These are phyloP conservation scores for Marchantia paleacea DNA, from an alignment of 225 moss, liverwort and hornwort species.

Conservation along the genomic window DNA sequence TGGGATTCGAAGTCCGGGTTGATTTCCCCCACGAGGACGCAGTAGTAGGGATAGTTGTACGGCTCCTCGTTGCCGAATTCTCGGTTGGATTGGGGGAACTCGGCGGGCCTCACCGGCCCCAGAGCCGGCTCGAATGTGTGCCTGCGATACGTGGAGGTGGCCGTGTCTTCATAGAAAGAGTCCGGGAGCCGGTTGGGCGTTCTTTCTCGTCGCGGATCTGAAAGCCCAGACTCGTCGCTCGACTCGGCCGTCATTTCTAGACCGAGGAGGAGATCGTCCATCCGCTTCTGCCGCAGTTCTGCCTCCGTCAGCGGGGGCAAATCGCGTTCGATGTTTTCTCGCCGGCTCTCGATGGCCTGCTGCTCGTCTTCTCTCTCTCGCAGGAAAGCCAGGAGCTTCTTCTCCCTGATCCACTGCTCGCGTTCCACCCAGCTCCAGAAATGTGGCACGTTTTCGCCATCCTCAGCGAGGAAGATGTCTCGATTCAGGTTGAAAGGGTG, in stretches of 20 bases:
- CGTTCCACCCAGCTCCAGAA: neutral
- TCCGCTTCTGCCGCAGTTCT: no score
- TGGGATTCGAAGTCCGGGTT: neutral
- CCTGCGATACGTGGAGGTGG: neutral
- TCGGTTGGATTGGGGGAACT: neutral
- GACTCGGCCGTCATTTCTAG: neutral
- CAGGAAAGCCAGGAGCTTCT: neutral
- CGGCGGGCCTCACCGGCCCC: neutral
- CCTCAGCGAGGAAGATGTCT: neutral
- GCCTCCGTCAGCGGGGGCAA: no score
- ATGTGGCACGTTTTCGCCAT: neutral
- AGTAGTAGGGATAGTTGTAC: neutral
- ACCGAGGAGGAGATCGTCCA: no score
- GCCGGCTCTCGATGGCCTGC: no score
- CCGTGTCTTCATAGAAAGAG: no score
- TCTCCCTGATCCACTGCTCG: neutral
- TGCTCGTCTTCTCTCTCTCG: no score
- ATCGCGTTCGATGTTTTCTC: no score
- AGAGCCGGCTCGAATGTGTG: neutral
- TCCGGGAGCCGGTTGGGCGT: neutral
- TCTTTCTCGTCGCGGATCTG: neutral
- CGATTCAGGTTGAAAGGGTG: neutral
- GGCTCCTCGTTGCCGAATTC: neutral
- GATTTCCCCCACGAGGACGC: slow-evolving; percentile 11
- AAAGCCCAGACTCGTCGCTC: neutral